Base-by-base conservation (phyloP, 2,329 filamentous ascomycete genomes). In the Sarocladiaceae sp. region DNA sequence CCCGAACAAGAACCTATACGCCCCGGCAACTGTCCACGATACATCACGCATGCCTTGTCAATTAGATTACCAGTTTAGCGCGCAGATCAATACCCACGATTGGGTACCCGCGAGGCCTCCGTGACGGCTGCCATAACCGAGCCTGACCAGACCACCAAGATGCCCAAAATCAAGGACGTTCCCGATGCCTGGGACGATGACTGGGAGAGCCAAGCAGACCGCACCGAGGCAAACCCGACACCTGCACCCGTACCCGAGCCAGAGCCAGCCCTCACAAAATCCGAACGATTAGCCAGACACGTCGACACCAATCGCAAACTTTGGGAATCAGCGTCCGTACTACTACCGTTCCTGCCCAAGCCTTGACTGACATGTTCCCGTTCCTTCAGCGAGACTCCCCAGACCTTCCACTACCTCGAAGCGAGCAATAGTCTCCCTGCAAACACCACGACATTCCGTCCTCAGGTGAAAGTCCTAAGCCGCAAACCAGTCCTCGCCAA, bases 141-240 rank as follows among this genome's bases (percentile, higher is more conserved):
- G 10, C 25, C 40, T 28, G 17, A 20, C n/a, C n/a, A n/a, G 33
- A 22, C 28, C 25, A n/a, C 58, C 60, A 73, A 70, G 66, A 76
- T 76, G 75, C 61, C 64, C 59, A 74, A 73, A 71, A 71, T 66
- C 31, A 54, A 59, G 15, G 69, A 68, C 20, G 68, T 86, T 54
- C 85, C 88, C 33, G 83, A 91, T 66, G 92, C 90, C 18, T 97
- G 93, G 93, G 90, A 93, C 29, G 79, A 94, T 61, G 89, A 96
- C 63, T 97, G 92, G 91, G 89, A 93, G 66, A 71, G 75, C 5
- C 80, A 87, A 64, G 90, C 88, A 66, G 53, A 60, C 68, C 25
- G 22, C 36, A 65, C 72, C 20, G 64, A 68, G 46, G 62, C 64
- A 53, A 58, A 67, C n/a, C 59, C 65, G 51, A 59, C 68, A n/a